Percentiles rank a stretch among this genome's conserved stretches.
Conservation (phyloP, 768 basidiomycete genomes). For the Cubamyces sp. region DNA sequence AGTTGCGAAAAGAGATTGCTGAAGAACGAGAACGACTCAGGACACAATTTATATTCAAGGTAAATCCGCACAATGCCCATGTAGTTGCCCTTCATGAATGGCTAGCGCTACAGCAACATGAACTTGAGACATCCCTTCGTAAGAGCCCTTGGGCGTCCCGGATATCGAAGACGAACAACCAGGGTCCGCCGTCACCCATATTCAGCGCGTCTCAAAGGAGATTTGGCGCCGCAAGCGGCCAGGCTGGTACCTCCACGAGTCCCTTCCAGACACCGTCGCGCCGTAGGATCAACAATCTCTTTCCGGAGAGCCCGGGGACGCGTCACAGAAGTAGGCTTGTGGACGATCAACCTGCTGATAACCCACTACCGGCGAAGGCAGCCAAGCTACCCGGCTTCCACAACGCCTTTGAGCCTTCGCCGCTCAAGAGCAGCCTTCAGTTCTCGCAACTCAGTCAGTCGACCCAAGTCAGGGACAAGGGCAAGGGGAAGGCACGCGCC, state of each 20-base stretch:
- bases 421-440: constrained; percentile 12
- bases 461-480: constrained; percentile 24
- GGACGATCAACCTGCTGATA: not conserved
- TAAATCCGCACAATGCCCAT: constrained; percentile 27
- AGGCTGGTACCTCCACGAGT: constrained; percentile 35
- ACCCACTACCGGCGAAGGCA: constrained; percentile 25
- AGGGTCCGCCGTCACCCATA: constrained; percentile 46
- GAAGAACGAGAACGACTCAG: constrained; percentile 71
- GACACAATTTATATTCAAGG: constrained; percentile 73
- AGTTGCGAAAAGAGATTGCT: constrained; percentile 64
- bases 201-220: constrained; percentile 45
- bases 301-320: constrained; percentile 17
- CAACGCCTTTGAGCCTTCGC: constrained; percentile 29
- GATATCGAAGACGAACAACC: constrained; percentile 43
- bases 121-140: constrained; percentile 59
- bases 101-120: constrained; percentile 61
- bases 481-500: constrained; percentile 22
- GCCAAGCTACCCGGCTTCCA: constrained; percentile 35
- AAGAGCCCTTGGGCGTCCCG: constrained; percentile 52
- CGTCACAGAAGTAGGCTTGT: not conserved
- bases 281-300: constrained; percentile 38
- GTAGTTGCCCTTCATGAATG: not conserved
- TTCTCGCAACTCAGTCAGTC: constrained; percentile 19
- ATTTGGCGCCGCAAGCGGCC: constrained; percentile 37
- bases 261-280: constrained; percentile 42